phyloP scores from a whole-genome alignment of 495 filamentous ascomycete genomes.

The Penicillium mononematosum region DNA sequence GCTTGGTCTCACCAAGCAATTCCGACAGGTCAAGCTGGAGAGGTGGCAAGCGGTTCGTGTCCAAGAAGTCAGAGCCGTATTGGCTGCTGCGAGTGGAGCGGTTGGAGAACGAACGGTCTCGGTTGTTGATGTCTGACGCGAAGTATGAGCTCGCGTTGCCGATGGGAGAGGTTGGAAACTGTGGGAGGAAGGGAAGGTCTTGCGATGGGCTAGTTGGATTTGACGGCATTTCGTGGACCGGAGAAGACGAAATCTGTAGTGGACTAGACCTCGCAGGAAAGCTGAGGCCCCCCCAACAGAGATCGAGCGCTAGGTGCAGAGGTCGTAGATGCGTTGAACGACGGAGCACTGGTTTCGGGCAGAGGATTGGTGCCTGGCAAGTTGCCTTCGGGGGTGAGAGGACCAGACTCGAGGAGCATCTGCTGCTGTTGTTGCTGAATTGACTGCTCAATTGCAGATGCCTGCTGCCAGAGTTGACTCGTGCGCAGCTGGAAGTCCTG shows the following conservation, averaged over 20 bases:
- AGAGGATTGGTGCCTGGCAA: conserved; percentile 48
- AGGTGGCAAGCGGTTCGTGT: conserved; percentile 34
- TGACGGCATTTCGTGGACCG: conserved; percentile 34
- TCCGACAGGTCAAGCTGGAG: conserved; percentile 41
- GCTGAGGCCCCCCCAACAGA: conserved; percentile 41
- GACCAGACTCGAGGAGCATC: conserved; percentile 45
- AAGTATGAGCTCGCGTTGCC: conserved; percentile 36
- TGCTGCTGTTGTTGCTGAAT: conserved; percentile 48
- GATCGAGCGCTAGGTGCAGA: conserved; percentile 37
- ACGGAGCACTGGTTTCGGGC: conserved; percentile 28
- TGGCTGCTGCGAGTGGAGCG: conserved; percentile 45
- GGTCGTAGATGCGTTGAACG: conserved; percentile 29
- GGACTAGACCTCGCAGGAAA: conserved; percentile 45
- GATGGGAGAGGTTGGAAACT: conserved; percentile 39
- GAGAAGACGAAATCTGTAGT: conserved; percentile 40
- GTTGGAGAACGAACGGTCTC: conserved; percentile 50
- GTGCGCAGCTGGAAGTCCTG: conserved; percentile 50
- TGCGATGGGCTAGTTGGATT: conserved; percentile 43
- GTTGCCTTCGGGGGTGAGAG: conserved; percentile 50
- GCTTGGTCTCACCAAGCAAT: conserved; percentile 31
- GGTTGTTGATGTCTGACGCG: conserved; percentile 35
- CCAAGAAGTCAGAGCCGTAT: conserved; percentile 43
- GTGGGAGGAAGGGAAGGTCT: conserved; percentile 36
- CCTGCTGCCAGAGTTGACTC: conserved; percentile 50
- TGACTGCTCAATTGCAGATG: conserved; percentile 45